Evolutionary conservation across 2,329 filamentous ascomycete genomes (phyloP), one percentile per base, ranked within the genome.

Genomic region (Fusarium sp.): DNA sequence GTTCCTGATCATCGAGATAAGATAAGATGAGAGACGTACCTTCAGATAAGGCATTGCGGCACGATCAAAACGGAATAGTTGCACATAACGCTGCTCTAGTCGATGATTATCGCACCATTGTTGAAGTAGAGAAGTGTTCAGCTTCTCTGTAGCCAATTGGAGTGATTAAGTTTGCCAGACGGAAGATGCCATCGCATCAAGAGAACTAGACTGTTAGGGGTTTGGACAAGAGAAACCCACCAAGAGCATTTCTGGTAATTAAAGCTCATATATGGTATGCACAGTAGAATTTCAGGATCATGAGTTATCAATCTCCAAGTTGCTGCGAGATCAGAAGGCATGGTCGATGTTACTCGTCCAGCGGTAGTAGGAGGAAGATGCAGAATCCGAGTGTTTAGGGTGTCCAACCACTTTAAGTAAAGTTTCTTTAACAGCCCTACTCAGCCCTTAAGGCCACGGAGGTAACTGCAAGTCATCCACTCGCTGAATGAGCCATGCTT

Each of bases 41-140:
- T 2, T 10, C 9, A 23, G n/a, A 43, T 2, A 10, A n/a, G 34
- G 18, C 18, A 5, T 37, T 6, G 5, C 10, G n/a, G 10, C 2
- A 37, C 10, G 18, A 10, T 10, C 4, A n/a, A 37, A 37, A 3
- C 34, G 34, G 1, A 37, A 7, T 6, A 9, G 7, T 11, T 16
- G 18, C 16, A 10, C 34, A 7, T 37, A 2, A 8, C 3, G 34
- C 6, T 12, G 34, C 18, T n/a, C 16, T n/a, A 6, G 1, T 11
- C 3, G 7, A 14, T 14, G 9, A n/a, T 0, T 37, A 11, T n/a
- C 16, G 1, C 18, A 37, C 6, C 10, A 11, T 12, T 9, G 18
- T 4, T 37, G 3, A 37, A 10, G 10, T 18, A 5, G 14, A 14
- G 2, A 16, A 31, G 30, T 9, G 1, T 16, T 31, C 7, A 28